Percentiles rank a stretch among this genome's conserved stretches.
Evolutionary conservation across 306 rosid species (phyloP).

Genomic region (Rosa lucieae): DNA sequence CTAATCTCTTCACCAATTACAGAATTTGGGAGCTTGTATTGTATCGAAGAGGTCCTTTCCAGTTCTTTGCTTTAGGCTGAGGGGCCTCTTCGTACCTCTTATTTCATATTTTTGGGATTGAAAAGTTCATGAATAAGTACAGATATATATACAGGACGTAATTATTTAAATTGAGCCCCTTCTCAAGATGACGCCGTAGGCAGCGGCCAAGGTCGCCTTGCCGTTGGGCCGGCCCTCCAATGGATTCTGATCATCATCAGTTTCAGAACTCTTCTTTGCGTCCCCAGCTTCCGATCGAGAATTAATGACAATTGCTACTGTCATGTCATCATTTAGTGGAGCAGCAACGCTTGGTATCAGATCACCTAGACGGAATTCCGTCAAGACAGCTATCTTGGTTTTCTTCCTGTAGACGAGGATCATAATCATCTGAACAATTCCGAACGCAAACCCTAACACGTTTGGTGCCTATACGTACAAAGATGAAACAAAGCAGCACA

Average conservation of each 20-base stretch:
- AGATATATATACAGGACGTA: not conserved
- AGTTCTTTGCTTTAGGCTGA: too few species aligned
- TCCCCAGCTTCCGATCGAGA: too few species aligned
- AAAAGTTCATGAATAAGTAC: too few species aligned
- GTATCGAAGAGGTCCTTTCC: too few species aligned
- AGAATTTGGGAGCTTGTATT: too few species aligned
- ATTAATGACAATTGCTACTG: not conserved
- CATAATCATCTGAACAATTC: slow-evolving; percentile 38
- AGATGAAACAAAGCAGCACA: not conserved
- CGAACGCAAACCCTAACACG: slow-evolving; percentile 34
- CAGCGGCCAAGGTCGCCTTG: not conserved
- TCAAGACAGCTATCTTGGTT: slow-evolving; percentile 10
- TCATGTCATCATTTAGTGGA: not conserved
- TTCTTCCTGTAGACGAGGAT: slow-evolving; percentile 32
- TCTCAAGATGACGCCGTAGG: not conserved
- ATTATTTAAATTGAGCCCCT: not conserved
- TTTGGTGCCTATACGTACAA: slow-evolving; percentile 37
- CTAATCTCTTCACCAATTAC: too few species aligned
- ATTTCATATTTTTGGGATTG: not conserved
- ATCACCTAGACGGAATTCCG: slow-evolving; percentile 15
- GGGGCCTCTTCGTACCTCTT: not conserved
- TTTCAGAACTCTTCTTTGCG: not conserved
- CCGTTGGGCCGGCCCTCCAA: not conserved
- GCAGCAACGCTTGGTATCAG: not conserved
- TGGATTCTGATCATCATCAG: not conserved